Evolutionary conservation across 768 basidiomycete species (phyloP), one percentile per base, ranked within the genome.

Genomic region (Tricholoma saponaceum): DNA sequence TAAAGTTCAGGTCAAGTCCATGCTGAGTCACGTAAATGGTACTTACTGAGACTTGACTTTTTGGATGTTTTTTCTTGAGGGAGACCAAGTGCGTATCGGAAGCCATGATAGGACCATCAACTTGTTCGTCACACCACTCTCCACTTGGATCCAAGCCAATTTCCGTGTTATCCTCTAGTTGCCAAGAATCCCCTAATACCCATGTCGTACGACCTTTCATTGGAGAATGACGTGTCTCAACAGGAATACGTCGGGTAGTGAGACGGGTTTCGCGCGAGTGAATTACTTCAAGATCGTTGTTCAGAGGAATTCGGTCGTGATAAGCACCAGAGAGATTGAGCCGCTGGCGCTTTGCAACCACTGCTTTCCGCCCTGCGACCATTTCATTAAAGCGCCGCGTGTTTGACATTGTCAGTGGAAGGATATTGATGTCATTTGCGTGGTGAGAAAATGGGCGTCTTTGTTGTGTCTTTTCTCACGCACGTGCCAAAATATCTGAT

Each of bases 131-230:
- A 28, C 54, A 62, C 44, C 52, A 54, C 1, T 32, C 30, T 12
- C 52, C 35, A 26, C 44, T 43, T 8, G 59, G 54, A 33, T 63
- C 59, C 28, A 63, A 30, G 3, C 56, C 59, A 50, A 52, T 54
- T 3, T 52, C 32, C 3, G n/a, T 10, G 20, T 52, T 41, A 43
- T 62, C 60, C 18, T 52, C 51, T 10, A 22, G 51, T 18, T 52
- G 12, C 51, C 51, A 52, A 9, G 26, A 23, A n/a, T 35, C 25
- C 12, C 51, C 51, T 10, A 52, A 8, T 8, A 28, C 12, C 51
- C 51, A 52, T 18, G 51, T 26, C 7, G 51, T 52, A 20, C 51
- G 51, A 25, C 51, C 51, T 12, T 28, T 22, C 28, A 18, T 12
- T 8, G 32, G 51, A 12, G 51, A 52, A 35, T 22, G 51, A 20